Evolutionary conservation across 495 filamentous ascomycete species (phyloP).

Genomic region (Zalerion maritima): DNA sequence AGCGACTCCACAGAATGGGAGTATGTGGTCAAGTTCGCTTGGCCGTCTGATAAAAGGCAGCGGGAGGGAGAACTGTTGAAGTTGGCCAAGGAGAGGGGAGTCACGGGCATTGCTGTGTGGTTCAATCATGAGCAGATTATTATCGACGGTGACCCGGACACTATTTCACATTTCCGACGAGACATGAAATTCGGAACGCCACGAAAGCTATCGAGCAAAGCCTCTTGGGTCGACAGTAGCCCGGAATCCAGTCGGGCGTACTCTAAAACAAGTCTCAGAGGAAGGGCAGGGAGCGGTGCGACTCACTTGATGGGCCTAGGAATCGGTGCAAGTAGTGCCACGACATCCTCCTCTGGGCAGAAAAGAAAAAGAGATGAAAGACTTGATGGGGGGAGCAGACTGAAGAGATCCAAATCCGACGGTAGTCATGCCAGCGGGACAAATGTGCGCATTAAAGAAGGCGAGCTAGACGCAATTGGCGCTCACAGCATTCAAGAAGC

Average conservation of each 20-base stretch:
- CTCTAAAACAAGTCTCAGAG: slow-evolving; percentile 6
- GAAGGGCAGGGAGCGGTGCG: background rate
- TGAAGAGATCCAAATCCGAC: slow-evolving; percentile 11
- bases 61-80: slow-evolving; percentile 12
- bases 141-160: slow-evolving; percentile 10
- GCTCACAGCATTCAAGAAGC: background rate
- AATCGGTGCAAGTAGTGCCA: slow-evolving; percentile 8
- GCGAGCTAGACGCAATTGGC: slow-evolving; percentile 8
- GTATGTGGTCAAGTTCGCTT: slow-evolving; percentile 17
- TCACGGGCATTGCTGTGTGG: slow-evolving; percentile 9
- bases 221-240: slow-evolving; percentile 7
- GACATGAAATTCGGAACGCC: slow-evolving; percentile 8
- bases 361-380: slow-evolving; percentile 8
- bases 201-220: slow-evolving; percentile 9
- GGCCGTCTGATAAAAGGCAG: slow-evolving; percentile 14
- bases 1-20: slow-evolving; percentile 7
- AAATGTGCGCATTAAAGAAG: slow-evolving; percentile 9
- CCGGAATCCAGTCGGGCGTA: slow-evolving; percentile 7
- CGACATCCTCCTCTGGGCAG: slow-evolving; percentile 8
- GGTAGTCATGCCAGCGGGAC: slow-evolving; percentile 5
- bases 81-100: slow-evolving; percentile 11
- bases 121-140: slow-evolving; percentile 11
- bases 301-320: slow-evolving; percentile 6
- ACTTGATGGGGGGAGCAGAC: slow-evolving; percentile 8
- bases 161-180: slow-evolving; percentile 6